phyloP scores from a whole-genome alignment of 441 rosid species.

The Euphorbia celastroides region DNA sequence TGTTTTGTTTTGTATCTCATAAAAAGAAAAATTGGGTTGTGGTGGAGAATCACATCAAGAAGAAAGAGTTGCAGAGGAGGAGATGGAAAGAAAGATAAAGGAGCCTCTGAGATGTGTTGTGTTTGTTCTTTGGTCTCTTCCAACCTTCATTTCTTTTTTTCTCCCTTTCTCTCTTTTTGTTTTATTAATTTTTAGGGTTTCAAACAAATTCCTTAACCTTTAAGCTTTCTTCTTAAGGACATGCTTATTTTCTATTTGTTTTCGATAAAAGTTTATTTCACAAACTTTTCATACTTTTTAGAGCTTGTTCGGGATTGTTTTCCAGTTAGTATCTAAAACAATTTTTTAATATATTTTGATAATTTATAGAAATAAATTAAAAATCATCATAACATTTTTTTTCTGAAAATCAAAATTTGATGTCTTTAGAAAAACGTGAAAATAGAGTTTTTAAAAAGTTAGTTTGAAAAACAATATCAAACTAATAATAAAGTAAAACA shows the following conservation, averaged over 20 bases:
- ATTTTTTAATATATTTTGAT: too few relatives aligned
- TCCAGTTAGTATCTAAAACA: too few relatives aligned
- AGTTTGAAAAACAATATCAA: too few relatives aligned
- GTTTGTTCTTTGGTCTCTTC: constrained; percentile 23
- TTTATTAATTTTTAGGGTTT: constrained; percentile 41
- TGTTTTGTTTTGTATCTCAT: background rate
- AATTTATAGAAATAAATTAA: too few relatives aligned
- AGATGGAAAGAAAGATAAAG: constrained; percentile 28
- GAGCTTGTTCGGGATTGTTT: too few relatives aligned
- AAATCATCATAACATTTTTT: constrained; percentile 22
- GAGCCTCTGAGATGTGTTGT: constrained; percentile 6
- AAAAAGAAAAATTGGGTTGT: too few relatives aligned
- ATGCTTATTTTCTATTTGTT: too few relatives aligned
- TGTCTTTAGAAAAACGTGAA: too few relatives aligned
- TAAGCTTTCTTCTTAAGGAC: constrained; percentile 52
- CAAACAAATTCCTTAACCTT: constrained; percentile 27
- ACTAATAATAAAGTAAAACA: constrained; percentile 18
- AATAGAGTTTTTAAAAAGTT: too few relatives aligned
- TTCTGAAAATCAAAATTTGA: constrained; percentile 17
- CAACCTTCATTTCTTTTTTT: constrained; percentile 17
- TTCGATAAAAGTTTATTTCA: too few relatives aligned
- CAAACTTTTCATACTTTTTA: constrained; percentile 28
- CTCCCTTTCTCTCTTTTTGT: constrained; percentile 36
- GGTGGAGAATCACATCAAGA: constrained; percentile 63
- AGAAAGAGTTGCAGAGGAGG: constrained; percentile 44